Evolutionary conservation across 345 rosid species (phyloP), one percentile per base, ranked within the genome.

Genomic region (Eucalyptus polyanthemos): DNA sequence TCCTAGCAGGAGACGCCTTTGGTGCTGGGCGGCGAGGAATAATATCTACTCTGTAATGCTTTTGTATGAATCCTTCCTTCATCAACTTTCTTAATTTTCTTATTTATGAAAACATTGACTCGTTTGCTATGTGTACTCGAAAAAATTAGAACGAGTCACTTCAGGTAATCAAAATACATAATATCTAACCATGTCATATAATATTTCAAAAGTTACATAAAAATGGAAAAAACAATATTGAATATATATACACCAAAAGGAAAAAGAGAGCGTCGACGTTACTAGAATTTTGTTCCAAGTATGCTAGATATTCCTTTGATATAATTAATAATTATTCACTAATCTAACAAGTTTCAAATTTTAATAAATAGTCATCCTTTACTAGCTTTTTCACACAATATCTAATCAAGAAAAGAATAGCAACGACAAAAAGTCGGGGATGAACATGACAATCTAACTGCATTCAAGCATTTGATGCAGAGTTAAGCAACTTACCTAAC

Each of bases 211-310:
- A 37, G 45, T 19, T 72, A 37, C 81, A 1, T 11, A 37, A 8
- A 37, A 37, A 72, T 19, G 8, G 44, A 19, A 53, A 50, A 34
- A 72, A 34, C 6, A 42, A 72, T 4, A 72, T 34, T 11, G 14
- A 21, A 37, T 11, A 37, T 19, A 37, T 19, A 17, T 17, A 56
- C 29, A 56, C 3, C 6, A 24, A 17, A 34, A 72, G n/a, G 0
- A 37, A 72, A 21, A 19, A 72, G 22, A 19, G 15, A 62, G 0
- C 1, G 8, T 40, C 4, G 2, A 72, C 0, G 2, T 1, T 5
- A 72, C 45, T 19, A 37, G 45, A 72, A 72, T 72, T 16, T 72
- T 37, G 45, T 37, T 37, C 14, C 81, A 5, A 37, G 45, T 19
- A 10, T 37, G 25, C 81, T 17, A 19, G 25, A 10, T 34, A 72